phyloP scores from a whole-genome alignment of 768 basidiomycete species.

The Lactifluus hygrophoroides region DNA sequence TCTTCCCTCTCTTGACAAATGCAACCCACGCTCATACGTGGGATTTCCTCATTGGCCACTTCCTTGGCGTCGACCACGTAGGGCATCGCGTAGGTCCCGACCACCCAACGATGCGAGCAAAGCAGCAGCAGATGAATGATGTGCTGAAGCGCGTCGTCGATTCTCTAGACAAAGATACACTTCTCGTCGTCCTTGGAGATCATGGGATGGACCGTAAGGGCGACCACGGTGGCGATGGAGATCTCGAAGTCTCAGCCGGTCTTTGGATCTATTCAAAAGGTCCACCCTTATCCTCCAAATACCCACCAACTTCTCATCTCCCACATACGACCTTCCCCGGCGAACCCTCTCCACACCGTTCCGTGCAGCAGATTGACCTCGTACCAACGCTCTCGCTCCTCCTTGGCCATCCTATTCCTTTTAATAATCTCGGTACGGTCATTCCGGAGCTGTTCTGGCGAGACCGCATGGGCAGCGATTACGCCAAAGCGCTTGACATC shows the following conservation, averaged over 20 bases:
- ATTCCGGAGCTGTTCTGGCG: conserved; percentile 88
- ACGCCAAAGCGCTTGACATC: conserved; percentile 53
- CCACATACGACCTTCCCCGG: conserved; percentile 55
- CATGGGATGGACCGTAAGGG: conserved; percentile 96
- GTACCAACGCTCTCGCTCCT: conserved; percentile 83
- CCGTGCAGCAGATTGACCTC: conserved; percentile 88
- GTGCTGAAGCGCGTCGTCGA: conserved; percentile 69
- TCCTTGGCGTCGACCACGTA: conserved; percentile 93
- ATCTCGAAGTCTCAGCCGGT: conserved; percentile 74
- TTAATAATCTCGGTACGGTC: conserved; percentile 86
- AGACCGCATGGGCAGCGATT: conserved; percentile 30
- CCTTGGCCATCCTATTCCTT: conserved; percentile 89
- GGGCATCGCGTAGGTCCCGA: conserved; percentile 92
- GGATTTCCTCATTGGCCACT: conserved; percentile 87
- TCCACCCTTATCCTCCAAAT: conserved; percentile 33
- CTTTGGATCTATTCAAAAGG: conserved; percentile 92
- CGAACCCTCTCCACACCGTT: conserved; percentile 44
- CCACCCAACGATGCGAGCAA: conserved; percentile 75
- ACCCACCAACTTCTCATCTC: conserved; percentile 34
- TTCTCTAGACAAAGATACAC: conserved; percentile 72
- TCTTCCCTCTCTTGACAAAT: conserved; percentile 67
- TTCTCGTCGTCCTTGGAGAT: conserved; percentile 88
- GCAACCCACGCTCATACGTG: conserved; percentile 41
- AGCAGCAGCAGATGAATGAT: conserved; percentile 81
- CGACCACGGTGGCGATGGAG: conserved; percentile 91